Base-by-base conservation (phyloP, 768 basidiomycete genomes). In the Russula foetens region DNA sequence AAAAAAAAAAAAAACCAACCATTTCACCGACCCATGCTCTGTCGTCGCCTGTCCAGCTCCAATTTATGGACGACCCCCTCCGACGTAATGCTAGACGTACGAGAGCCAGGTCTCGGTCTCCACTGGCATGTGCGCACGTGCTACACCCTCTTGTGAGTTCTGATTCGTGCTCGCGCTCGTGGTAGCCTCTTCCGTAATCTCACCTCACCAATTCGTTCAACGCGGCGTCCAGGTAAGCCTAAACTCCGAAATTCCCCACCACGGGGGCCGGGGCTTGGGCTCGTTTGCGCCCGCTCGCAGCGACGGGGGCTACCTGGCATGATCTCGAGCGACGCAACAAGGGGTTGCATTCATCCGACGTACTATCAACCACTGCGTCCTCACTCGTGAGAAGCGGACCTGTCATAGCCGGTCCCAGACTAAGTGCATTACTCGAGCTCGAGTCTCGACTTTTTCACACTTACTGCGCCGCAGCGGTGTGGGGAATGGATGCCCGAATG, bases 341-440 rank as follows among this genome's bases (percentile, higher is more conserved):
- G 90, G 44, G 76, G n/a, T 74, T 64, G 84, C 84, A 59, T 87
- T 82, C 88, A 90, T 86, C 71, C 76, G 76, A 50, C 73, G 74
- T 55, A 90, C 68, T 62, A 70, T 83, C 84, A 55, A 86, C 85
- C 3, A 90, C 82, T 58, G 84, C 88, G 4, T 78, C 76, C 63
- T 80, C 82, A 29, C 76, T 82, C n/a, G 85, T 85, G 35, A 87
- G 72, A 78, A 88, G 80, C 17, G 82, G 77, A 9, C 79, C 81
- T 63, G 69, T 45, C 66, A 67, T 28, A 67, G 67, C 57, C 68
- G 71, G 56, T 59, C 66, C 17, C 31, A 69, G 46, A 68, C 71
- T 47, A 51, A 46, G 17, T 47, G 70, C 31, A 63, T 69, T 41
- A 43, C 65, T 29, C 63, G 68, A 23, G 62, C 65, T 29, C 62